Evolutionary conservation across 1,284 basidiomycete genomes (phyloP).

Genomic region (Rhodotorula glutinis): DNA sequence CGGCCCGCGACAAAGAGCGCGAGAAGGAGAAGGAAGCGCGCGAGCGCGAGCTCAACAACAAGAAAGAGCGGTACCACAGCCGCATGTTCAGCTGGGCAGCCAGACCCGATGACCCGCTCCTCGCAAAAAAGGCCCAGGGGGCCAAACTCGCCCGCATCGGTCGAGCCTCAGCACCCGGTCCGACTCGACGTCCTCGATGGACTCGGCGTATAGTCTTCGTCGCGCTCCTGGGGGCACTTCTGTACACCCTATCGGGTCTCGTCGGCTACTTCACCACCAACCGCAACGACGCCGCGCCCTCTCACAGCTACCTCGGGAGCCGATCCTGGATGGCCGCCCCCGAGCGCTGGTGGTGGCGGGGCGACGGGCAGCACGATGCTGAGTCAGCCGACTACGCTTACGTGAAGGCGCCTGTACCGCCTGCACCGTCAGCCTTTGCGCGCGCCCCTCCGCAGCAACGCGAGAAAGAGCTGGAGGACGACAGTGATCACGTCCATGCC

Average conservation of each 20-base stretch:
- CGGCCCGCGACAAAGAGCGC: conserved; percentile 34
- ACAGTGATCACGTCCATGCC: neutral
- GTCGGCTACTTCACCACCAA: neutral
- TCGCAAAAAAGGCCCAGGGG: neutral
- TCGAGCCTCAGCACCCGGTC: neutral
- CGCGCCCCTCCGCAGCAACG: neutral
- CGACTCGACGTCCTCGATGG: neutral
- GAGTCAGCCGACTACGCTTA: neutral
- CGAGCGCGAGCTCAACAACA: conserved; percentile 12
- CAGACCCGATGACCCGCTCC: conserved; percentile 12
- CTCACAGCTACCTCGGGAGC: too few relatives aligned
- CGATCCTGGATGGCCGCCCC: too few relatives aligned
- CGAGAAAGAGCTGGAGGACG: neutral
- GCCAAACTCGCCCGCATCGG: neutral
- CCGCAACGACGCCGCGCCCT: conserved; percentile 9
- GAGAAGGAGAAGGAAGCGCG: conserved; percentile 28
- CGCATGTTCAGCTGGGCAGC: conserved; percentile 33
- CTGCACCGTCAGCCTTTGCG: neutral
- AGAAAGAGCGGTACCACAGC: conserved; percentile 15
- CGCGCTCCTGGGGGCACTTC: neutral
- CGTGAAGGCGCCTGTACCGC: neutral
- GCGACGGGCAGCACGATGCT: too few relatives aligned
- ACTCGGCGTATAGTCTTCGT: neutral
- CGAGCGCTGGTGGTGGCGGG: too few relatives aligned
- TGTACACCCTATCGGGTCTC: neutral